phyloP scores from a whole-genome alignment of 129 eudicot genomes.

The Flaveria brownii region DNA sequence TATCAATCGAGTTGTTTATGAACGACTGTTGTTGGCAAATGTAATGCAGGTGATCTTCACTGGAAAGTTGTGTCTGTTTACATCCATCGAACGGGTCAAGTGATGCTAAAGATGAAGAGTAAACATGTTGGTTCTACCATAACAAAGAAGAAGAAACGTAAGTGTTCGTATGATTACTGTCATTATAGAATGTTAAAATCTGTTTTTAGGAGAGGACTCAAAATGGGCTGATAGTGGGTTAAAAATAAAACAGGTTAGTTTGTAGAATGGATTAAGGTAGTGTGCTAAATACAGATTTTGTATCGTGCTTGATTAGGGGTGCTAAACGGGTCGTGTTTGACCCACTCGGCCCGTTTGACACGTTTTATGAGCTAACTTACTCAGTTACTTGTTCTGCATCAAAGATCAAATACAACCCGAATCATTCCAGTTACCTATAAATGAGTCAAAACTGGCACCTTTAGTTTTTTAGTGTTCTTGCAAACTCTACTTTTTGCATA shows the following conservation, averaged over 20 bases:
- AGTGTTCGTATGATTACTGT: constrained; percentile 14
- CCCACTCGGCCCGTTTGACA: not conserved
- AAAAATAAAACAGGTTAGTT: too few species aligned
- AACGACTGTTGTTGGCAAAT: not conserved
- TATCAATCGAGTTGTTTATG: not conserved
- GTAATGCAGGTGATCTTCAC: constrained; percentile 81
- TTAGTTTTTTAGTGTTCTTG: not conserved
- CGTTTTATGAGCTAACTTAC: not conserved
- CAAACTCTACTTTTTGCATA: not conserved
- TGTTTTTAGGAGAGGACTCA: not conserved
- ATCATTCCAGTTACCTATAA: not conserved
- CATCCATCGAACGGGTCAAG: constrained; percentile 81
- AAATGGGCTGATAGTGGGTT: too few species aligned
- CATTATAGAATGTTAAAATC: not conserved
- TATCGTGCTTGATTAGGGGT: too few species aligned
- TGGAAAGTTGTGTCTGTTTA: constrained; percentile 94
- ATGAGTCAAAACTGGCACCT: not conserved
- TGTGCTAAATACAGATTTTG: not conserved
- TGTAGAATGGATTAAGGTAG: not conserved
- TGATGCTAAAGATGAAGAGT: constrained; percentile 98
- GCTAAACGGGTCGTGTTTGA: not conserved
- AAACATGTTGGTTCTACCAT: constrained; percentile 79
- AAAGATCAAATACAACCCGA: not conserved
- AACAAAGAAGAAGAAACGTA: constrained; percentile 96
- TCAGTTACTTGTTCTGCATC: not conserved